A percentile compares a stretch with the other conserved stretches of the same genome.
These are phyloP conservation scores for Centella asiatica DNA, from an alignment of 129 eudicot genomes.

Conservation along the genomic window DNA sequence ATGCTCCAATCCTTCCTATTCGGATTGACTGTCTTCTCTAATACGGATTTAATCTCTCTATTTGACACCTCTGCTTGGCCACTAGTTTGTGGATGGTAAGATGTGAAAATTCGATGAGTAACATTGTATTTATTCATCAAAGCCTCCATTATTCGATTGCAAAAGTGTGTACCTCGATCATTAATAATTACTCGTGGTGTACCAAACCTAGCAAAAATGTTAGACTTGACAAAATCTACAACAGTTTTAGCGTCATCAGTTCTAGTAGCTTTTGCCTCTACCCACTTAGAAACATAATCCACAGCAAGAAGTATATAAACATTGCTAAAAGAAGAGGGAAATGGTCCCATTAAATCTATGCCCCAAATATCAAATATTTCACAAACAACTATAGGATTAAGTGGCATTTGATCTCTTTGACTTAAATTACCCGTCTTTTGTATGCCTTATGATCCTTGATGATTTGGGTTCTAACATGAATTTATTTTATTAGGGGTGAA, in stretches of 20 bases:
- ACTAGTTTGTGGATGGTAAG: no score
- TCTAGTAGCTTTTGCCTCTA: no score
- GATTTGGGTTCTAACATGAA: background rate
- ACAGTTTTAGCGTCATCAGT: no score
- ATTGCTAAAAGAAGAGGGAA: background rate
- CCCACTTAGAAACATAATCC: no score
- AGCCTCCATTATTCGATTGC: conserved; percentile 13
- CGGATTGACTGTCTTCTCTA: conserved; percentile 11
- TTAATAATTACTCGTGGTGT: conserved; percentile 8
- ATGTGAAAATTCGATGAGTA: conserved; percentile 2
- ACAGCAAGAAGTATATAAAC: background rate
- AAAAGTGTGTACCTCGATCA: conserved; percentile 19
- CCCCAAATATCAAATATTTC: conserved; percentile 9
- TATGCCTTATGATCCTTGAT: no score
- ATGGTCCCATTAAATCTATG: no score
- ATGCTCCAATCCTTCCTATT: conserved; percentile 18
- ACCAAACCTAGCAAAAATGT: conserved; percentile 13
- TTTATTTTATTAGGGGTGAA: no score
- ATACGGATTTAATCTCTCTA: conserved; percentile 6
- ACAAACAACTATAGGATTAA: conserved; percentile 1
- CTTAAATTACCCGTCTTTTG: conserved; percentile 1
- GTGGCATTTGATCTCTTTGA: conserved; percentile 7
- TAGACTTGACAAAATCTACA: conserved; percentile 1
- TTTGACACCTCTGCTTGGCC: conserved; percentile 16
- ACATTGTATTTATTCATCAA: conserved; percentile 16